These are phyloP conservation scores for Albizia julibrissin DNA, from an alignment of 306 rosid genomes.

Conservation along the genomic window DNA sequence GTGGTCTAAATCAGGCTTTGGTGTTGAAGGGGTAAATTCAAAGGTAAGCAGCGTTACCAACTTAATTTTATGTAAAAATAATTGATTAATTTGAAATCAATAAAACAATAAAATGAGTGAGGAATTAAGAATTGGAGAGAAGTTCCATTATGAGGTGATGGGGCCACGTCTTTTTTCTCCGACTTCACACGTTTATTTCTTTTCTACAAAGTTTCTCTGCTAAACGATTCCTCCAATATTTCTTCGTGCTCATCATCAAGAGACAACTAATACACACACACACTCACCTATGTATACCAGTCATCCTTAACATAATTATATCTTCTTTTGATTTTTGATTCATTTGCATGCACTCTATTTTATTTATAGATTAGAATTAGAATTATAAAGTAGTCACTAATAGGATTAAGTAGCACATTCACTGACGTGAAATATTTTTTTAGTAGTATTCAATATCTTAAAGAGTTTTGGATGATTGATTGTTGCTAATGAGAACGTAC, in stretches of 20 bases:
- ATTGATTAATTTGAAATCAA: neutral
- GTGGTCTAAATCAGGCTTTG: conserved; percentile 50
- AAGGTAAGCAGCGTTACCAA: conserved; percentile 34
- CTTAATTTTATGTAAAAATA: too few relatives aligned
- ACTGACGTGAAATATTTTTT: too few relatives aligned
- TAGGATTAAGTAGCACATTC: too few relatives aligned
- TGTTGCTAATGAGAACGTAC: too few relatives aligned
- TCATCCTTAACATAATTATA: neutral
- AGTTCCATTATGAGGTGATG: neutral
- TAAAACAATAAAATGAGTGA: neutral
- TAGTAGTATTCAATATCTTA: too few relatives aligned
- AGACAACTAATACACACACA: too few relatives aligned
- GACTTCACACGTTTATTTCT: neutral
- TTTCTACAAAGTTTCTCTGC: neutral
- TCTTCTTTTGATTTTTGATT: neutral
- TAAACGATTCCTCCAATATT: neutral
- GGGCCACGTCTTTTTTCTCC: neutral
- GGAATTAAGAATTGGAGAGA: neutral
- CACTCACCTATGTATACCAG: neutral
- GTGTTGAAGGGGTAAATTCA: conserved; percentile 48
- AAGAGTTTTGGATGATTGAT: too few relatives aligned
- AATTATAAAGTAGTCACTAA: neutral
- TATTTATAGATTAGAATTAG: neutral
- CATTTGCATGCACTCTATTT: neutral
- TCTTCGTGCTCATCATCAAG: neutral